Conservation (phyloP, 768 basidiomycete species). For the Macrolepiota dolichaula region DNA sequence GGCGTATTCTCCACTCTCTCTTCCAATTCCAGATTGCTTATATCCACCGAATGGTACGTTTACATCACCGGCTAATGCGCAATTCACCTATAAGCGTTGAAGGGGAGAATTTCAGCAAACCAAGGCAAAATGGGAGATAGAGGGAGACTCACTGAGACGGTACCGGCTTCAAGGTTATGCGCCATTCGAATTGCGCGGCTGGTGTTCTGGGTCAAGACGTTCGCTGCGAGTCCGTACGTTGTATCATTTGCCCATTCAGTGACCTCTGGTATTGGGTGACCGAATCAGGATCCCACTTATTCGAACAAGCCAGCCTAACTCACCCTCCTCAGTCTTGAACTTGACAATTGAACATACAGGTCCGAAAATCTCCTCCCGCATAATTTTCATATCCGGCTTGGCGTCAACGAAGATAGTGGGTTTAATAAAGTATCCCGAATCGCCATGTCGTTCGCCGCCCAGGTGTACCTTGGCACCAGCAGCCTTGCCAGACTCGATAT, state of each 20-base stretch:
- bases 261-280: conserved; percentile 25
- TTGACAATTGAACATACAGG: conserved; percentile 54
- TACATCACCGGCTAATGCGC: conserved; percentile 37
- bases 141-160: conserved; percentile 40
- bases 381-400: conserved; percentile 69
- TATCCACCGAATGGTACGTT: conserved; percentile 67
- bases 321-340: conserved; percentile 64
- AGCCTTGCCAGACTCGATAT: conserved; percentile 42
- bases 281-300: not conserved
- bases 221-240: conserved; percentile 73
- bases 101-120: not conserved
- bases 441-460: conserved; percentile 15
- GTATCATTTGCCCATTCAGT: conserved; percentile 69
- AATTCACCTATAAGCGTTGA: conserved; percentile 34
- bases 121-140: conserved; percentile 45
- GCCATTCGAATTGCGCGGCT: conserved; percentile 62
- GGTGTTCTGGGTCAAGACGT: conserved; percentile 70
- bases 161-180: conserved; percentile 28
- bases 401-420: conserved; percentile 77
- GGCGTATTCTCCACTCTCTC: conserved; percentile 69
- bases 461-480: conserved; percentile 14
- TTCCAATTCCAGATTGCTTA: conserved; percentile 72
- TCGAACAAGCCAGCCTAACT: not conserved
- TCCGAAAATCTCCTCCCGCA: conserved; percentile 38
- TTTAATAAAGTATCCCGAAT: conserved; percentile 57